These are phyloP conservation scores for Citeromyces hawaiiensis DNA, from an alignment of 1,139 yeast genomes.

Conservation along the genomic window DNA sequence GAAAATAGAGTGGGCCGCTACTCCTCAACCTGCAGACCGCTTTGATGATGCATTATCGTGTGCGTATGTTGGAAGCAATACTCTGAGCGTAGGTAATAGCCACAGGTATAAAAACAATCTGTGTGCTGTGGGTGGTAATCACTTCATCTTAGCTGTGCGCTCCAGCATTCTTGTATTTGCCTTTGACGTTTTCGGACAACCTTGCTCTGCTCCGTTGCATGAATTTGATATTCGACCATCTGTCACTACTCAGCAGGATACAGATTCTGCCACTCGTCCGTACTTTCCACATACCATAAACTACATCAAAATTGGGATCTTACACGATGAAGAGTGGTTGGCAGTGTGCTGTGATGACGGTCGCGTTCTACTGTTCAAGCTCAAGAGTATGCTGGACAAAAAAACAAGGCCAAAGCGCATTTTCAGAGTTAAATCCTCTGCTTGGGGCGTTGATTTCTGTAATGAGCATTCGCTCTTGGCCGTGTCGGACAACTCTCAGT, in stretches of 20 bases:
- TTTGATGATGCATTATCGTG: conserved; percentile 17
- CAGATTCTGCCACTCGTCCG: conserved; percentile 24
- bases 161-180: neutral
- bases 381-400: conserved; percentile 16
- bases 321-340: conserved; percentile 22
- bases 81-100: neutral
- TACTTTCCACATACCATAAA: conserved; percentile 47
- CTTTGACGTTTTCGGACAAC: neutral
- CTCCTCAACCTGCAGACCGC: conserved; percentile 20
- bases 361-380: conserved; percentile 28
- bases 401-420: conserved; percentile 22
- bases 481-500: conserved; percentile 45
- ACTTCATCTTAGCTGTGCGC: neutral
- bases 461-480: conserved; percentile 26
- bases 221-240: conserved; percentile 27
- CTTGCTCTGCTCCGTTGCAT: conserved; percentile 12
- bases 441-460: conserved; percentile 51
- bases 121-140: conserved; percentile 10
- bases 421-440: conserved; percentile 28
- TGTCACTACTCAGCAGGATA: conserved; percentile 23
- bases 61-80: neutral
- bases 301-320: conserved; percentile 20
- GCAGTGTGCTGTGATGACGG: conserved; percentile 48
- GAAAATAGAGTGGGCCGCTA: conserved; percentile 15
- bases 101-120: conserved; percentile 24